These are phyloP conservation scores for Clarireedia homoeocarpa DNA, from an alignment of 2,329 filamentous ascomycete genomes.

Conservation along the genomic window DNA sequence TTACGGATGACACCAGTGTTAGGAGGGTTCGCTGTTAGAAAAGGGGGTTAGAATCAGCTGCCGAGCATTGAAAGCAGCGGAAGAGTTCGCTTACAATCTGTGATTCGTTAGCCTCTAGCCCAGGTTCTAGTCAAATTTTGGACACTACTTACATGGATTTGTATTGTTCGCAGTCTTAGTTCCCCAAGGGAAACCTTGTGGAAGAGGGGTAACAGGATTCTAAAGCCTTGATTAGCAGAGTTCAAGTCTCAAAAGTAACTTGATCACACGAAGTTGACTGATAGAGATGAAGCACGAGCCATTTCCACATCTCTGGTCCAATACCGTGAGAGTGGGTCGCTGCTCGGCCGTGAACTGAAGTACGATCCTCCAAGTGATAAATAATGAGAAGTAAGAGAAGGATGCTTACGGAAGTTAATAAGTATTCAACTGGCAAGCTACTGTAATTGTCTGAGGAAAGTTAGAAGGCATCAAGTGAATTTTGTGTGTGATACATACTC, in stretches of 20 bases:
- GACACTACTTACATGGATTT: constrained; percentile 25
- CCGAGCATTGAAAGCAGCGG: neutral
- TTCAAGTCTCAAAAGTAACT: too few relatives aligned
- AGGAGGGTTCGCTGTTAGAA: neutral
- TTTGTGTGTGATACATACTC: constrained; percentile 2
- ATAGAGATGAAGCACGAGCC: neutral
- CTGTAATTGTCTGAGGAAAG: neutral
- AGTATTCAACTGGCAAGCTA: neutral
- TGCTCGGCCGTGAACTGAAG: neutral
- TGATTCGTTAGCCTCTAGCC: neutral
- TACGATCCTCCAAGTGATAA: neutral
- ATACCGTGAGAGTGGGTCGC: neutral
- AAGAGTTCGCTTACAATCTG: constrained; percentile 8
- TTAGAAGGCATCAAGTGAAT: neutral
- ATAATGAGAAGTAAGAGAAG: too few relatives aligned
- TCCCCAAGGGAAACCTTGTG: constrained; percentile 46
- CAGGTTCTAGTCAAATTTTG: neutral
- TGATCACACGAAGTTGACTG: neutral
- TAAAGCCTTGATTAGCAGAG: neutral
- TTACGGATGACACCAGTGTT: constrained; percentile 31
- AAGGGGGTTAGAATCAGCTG: neutral
- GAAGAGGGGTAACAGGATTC: constrained; percentile 30
- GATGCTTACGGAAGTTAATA: neutral
- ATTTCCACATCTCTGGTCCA: neutral
- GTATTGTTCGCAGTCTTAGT: constrained; percentile 33